Base-by-base conservation (phyloP, 345 rosid species). In the Dipteronia dyeriana region DNA sequence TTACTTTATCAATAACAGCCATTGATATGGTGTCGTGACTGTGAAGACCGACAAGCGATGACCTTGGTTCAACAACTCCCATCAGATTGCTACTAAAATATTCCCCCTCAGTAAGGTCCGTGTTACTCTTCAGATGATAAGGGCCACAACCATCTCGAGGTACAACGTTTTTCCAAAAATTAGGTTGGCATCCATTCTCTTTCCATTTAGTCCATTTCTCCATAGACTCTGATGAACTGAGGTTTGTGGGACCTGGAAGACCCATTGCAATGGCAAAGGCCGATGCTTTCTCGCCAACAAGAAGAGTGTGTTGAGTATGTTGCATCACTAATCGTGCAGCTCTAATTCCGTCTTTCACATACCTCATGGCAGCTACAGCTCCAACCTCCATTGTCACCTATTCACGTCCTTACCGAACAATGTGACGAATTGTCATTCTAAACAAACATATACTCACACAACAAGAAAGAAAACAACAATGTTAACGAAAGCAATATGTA, bases 351-450 rank as follows among this genome's bases (percentile, higher is more conserved):
- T 92, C 98, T 82, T 91, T 95, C 60, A 95, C 94, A 80, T 84
- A 90, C 69, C 96, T 88, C 99, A 95, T 95, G 57, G 92, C 98
- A 86, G 96, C 99, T 80, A 95, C 94, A 70, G 99, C 99, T 81
- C 99, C 99, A 72, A 91, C 97, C 87, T 93, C 99, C 99, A 95
- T 95, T 4, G 97, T 95, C 59, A 87, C 94, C 99, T 93, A 89
- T 9, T 79, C 80, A 84, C 65, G 66, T 83, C 85, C 92, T 91
- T 88, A 80, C 80, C 86, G 69, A 87, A 62, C 75, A 34, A 59
- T 60, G 78, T 68, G 54, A 75, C 65, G 34, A 26, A 80, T 20
- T 39, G 31, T 78, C 77, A 74, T 72, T 79, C 79, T 38, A 10
- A 71, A 65, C 41, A 16, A 26, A 9, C 57, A 26, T 43, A 74